Base-by-base conservation (phyloP, 2,329 filamentous ascomycete species). In the Exophiala xenobiotica region DNA sequence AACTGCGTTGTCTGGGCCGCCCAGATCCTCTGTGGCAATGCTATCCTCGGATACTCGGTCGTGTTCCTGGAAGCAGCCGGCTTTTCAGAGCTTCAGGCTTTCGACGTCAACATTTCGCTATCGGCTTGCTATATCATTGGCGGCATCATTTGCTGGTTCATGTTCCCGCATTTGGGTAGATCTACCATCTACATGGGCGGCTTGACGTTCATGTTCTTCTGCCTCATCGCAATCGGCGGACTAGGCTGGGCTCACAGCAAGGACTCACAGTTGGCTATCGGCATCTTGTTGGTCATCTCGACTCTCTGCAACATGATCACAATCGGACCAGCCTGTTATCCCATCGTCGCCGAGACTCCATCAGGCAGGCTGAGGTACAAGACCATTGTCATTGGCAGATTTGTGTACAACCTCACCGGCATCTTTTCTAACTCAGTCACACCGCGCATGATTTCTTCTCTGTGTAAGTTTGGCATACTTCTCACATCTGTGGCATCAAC, bases 261-360 rank as follows among this genome's bases (percentile, higher is more conserved):
- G n/a, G 24, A 58, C 24, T 46, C 62, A 2, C 53, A 67, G 43
- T 26, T 66, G 24, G 69, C 69, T 2, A 60, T 72, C 11, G 70
- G 67, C 1, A 63, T 69, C 24, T 38, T 60, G 49, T 19, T 80
- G 29, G 73, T 82, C 46, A 60, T 78, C n/a, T 81, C 77, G 61
- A 78, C 77, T 0, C 78, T 82, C 40, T 70, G 75, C 2, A 82
- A 82, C 62, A 77, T 77, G 59, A 71, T 77, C 48, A 77, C 77
- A 1, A 72, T 81, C 9, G 80, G 79, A 0, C 78, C 79, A 0
- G 73, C 80, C 6, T 75, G 75, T 3, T 82, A 80, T 63, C 72
- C 74, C 1, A 66, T 81, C 29, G 68, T 80, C 8, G 73, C 78
- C 0, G 79, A 82, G 57, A 70, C 77, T 3, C 78, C 78, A 0